Evolutionary conservation across 148 eudicot genomes (phyloP).

Genomic region (Tetragonia tetragonoides): DNA sequence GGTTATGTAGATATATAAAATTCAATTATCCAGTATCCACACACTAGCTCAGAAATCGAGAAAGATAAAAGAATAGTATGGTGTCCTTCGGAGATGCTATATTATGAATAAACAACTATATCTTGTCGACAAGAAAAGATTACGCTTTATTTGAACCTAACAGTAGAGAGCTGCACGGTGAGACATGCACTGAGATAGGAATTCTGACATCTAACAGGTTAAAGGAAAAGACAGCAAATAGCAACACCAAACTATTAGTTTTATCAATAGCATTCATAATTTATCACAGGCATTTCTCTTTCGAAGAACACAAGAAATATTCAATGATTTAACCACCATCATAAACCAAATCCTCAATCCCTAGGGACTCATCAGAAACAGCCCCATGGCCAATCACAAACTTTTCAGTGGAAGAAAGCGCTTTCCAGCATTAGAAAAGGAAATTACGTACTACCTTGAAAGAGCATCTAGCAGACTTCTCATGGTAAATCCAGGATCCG

Average conservation of each 20-base stretch:
- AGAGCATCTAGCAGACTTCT: conserved; percentile 93
- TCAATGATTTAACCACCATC: not conserved
- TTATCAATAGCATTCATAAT: not conserved
- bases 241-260: not conserved
- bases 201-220: not conserved
- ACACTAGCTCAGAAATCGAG: too few species aligned
- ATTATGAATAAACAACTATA: not conserved
- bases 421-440: conserved; percentile 7
- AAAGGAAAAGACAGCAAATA: not conserved
- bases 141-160: not conserved
- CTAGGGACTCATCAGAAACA: not conserved
- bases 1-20: too few species aligned
- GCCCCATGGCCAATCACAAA: not conserved
- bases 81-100: too few species aligned
- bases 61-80: too few species aligned
- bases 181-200: not conserved
- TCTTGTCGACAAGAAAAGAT: not conserved
- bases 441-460: conserved; percentile 66
- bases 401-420: not conserved
- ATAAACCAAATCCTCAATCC: not conserved
- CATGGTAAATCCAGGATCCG: conserved; percentile 88
- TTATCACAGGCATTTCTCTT: not conserved
- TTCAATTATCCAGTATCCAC: too few species aligned
- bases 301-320: not conserved
- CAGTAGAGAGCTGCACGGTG: not conserved